A percentile compares a stretch with the other conserved stretches of the same genome.
These are phyloP conservation scores for Geosiphon pyriformis DNA, from an alignment of 192 early-diverging fungal species.

Conservation along the genomic window DNA sequence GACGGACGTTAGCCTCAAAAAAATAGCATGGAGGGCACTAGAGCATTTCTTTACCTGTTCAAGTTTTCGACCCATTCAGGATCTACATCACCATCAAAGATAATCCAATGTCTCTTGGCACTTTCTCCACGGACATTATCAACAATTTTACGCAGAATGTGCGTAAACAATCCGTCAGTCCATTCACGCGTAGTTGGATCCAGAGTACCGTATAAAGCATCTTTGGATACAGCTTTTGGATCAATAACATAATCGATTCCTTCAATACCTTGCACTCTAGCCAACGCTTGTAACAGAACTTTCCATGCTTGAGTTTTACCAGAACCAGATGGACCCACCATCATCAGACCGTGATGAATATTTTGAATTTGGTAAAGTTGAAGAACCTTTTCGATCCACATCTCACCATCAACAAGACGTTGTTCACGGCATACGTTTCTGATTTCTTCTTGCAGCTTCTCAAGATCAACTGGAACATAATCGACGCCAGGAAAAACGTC, in stretches of 20 bases:
- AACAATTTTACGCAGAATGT: conserved; percentile 94
- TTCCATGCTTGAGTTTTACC: conserved; percentile 96
- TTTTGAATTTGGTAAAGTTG: conserved; percentile 98
- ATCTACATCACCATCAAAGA: conserved; percentile 99
- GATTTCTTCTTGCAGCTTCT: conserved; percentile 68
- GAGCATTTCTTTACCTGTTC: conserved; percentile 61
- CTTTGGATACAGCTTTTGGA: conserved; percentile 97
- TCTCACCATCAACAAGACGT: conserved; percentile 65
- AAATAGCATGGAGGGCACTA: no score
- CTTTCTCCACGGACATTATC: conserved; percentile 97
- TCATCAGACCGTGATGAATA: conserved; percentile 99
- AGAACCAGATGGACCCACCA: conserved; percentile 97
- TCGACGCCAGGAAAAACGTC: conserved; percentile 94
- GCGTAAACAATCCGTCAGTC: conserved; percentile 98
- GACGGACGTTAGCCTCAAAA: no score
- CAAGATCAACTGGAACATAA: conserved; percentile 74
- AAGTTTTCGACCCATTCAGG: conserved; percentile 99
- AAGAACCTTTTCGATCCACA: conserved; percentile 95
- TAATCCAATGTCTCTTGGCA: conserved; percentile 94
- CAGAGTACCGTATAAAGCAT: conserved; percentile 91
- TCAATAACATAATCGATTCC: conserved; percentile 93
- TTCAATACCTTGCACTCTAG: conserved; percentile 83
- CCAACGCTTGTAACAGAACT: conserved; percentile 84
- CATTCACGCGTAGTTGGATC: conserved; percentile 98
- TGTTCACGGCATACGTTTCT: conserved; percentile 70